Evolutionary conservation across 768 basidiomycete genomes (phyloP).

Genomic region (Tylopilus felleus): DNA sequence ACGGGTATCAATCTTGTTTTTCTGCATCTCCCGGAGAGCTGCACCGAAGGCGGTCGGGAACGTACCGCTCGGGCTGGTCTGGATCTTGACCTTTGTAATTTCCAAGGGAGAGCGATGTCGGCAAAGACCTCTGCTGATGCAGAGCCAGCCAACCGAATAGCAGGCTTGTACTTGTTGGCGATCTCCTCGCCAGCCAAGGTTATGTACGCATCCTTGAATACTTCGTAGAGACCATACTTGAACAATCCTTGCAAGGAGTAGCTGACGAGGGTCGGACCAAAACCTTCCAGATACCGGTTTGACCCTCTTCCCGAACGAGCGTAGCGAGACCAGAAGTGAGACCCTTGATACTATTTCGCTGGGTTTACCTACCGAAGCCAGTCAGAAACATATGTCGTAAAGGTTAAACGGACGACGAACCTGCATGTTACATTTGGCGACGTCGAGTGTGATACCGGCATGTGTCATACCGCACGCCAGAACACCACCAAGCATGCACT

Average conservation of each 20-base stretch:
- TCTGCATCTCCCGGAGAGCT: slow-evolving; percentile 68
- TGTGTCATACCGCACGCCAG: slow-evolving; percentile 90
- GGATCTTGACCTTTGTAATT: slow-evolving; percentile 91
- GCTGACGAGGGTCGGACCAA: slow-evolving; percentile 90
- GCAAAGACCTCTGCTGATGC: slow-evolving; percentile 95
- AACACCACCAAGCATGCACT: slow-evolving; percentile 84
- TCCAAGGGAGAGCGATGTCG: slow-evolving; percentile 93
- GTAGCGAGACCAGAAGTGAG: slow-evolving; percentile 57
- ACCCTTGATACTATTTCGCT: slow-evolving; percentile 68
- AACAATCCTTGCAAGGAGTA: slow-evolving; percentile 97
- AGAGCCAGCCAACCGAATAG: slow-evolving; percentile 91
- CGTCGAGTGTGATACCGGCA: slow-evolving; percentile 83
- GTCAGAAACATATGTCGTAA: neutral
- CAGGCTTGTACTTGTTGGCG: slow-evolving; percentile 64
- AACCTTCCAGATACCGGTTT: slow-evolving; percentile 87
- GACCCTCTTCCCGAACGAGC: slow-evolving; percentile 77
- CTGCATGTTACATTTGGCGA: slow-evolving; percentile 91
- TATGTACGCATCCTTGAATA: slow-evolving; percentile 92
- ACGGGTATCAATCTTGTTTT: slow-evolving; percentile 65
- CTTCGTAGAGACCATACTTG: slow-evolving; percentile 97
- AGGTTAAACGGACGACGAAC: neutral
- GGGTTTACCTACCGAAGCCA: slow-evolving; percentile 59
- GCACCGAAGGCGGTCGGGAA: slow-evolving; percentile 76
- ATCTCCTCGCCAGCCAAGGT: slow-evolving; percentile 83
- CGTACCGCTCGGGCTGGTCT: slow-evolving; percentile 69